A percentile compares a stretch with the other conserved stretches of the same genome.
Evolutionary conservation across 192 early-diverging fungal species (phyloP).

Genomic region (Umbelopsis sp.): DNA sequence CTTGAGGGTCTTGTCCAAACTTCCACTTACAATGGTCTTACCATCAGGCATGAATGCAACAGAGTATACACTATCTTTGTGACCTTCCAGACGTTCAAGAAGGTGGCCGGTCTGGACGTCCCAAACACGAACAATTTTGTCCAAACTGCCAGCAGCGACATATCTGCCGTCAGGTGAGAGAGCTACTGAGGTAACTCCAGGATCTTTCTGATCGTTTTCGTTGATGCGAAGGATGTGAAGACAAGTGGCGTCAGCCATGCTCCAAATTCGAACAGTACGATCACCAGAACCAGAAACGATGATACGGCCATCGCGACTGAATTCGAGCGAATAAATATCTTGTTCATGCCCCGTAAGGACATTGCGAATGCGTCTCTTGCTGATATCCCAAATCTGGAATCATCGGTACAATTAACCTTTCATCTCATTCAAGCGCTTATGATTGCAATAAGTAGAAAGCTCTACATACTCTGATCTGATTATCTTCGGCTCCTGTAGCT

Average conservation of each 20-base stretch:
- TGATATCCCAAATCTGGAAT: slow-evolving; percentile 68
- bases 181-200: slow-evolving; percentile 94
- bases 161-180: slow-evolving; percentile 86
- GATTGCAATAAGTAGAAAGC: background rate
- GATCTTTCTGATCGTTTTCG: slow-evolving; percentile 81
- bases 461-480: slow-evolving; percentile 74
- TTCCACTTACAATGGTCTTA: slow-evolving; percentile 86
- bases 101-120: slow-evolving; percentile 78
- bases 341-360: slow-evolving; percentile 87
- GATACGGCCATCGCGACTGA: slow-evolving; percentile 84
- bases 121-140: slow-evolving; percentile 93
- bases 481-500: slow-evolving; percentile 96
- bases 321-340: slow-evolving; percentile 97
- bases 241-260: slow-evolving; percentile 74
- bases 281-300: slow-evolving; percentile 91
- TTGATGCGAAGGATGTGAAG: slow-evolving; percentile 77
- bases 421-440: background rate
- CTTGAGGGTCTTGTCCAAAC: slow-evolving; percentile 88
- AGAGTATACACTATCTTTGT: slow-evolving; percentile 94
- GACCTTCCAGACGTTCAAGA: slow-evolving; percentile 89
- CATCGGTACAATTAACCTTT: background rate
- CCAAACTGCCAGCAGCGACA: slow-evolving; percentile 88
- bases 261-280: slow-evolving; percentile 87
- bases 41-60: slow-evolving; percentile 96
- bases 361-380: slow-evolving; percentile 60